Base-by-base conservation (phyloP, 2,329 filamentous ascomycete genomes). In the Colletotrichum sublineola region DNA sequence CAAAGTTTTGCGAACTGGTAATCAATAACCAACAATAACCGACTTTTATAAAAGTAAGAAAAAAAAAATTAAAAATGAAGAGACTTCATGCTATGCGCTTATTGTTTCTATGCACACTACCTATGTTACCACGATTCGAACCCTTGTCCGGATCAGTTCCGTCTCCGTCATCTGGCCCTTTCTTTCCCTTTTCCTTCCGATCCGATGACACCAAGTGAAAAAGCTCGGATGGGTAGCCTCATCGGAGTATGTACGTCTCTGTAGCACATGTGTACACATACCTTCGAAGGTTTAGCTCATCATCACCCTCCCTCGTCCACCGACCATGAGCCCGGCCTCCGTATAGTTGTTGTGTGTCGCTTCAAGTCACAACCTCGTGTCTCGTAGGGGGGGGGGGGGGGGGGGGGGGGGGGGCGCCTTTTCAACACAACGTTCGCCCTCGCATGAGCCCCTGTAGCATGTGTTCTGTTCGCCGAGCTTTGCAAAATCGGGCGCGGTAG, bases 211-310 rank as follows among this genome's bases (percentile, higher is more conserved):
- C 36, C 48, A 44, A 38, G 46, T 40, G 31, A 60, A 69, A 68
- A 61, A 40, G 31, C 66, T 72, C 69, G 69, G 69, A 60, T 69
- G 69, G 67, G 36, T 64, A 69, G 53, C 66, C 69, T 69, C 55
- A 48, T 69, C 24, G 33, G 60, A 60, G 40, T 50, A 57, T 36
- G 33, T 50, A 57, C 55, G 33, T 57, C 33, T 53, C 63, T 57
- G 33, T 8, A n/a, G 5, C 24, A 40, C 55, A 24, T 11, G 18
- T 9, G 46, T 52, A 53, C 29, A 38, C 33, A 50, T 66, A 36
- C 24, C 31, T 44, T 63, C 29, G 40, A 12, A 46, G 67, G 38
- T 53, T 66, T 53, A 40, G 18, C 62, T 58, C 67, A 57, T 66
- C 57, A n/a, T 42, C 62, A 48, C 33, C 58, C 40, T 6, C 50